Evolutionary conservation across 2,329 filamentous ascomycete species (phyloP).

Genomic region (Tolypocladium album): DNA sequence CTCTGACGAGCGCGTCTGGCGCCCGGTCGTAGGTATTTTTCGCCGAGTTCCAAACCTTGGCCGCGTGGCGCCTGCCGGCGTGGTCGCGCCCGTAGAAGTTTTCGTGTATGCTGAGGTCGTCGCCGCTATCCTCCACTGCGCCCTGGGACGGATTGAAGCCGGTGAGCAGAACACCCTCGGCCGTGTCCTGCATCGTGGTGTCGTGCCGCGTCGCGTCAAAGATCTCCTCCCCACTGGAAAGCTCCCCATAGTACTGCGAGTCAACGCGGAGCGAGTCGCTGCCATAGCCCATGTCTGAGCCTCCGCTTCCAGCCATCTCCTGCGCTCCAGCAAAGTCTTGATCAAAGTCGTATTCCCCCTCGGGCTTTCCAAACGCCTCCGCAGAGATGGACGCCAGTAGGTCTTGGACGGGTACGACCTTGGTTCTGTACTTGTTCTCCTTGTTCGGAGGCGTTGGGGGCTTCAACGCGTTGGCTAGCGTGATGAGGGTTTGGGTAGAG

Average conservation of each 20-base stretch:
- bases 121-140: conserved; percentile 32
- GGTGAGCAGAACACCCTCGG: conserved; percentile 24
- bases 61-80: conserved; percentile 47
- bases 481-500: conserved; percentile 85
- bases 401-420: conserved; percentile 76
- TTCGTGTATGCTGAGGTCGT: conserved; percentile 62
- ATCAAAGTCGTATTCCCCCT: conserved; percentile 52
- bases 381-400: conserved; percentile 84
- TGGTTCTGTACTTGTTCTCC: conserved; percentile 75
- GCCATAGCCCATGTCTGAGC: conserved; percentile 17
- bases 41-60: conserved; percentile 70
- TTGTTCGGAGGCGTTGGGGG: conserved; percentile 77
- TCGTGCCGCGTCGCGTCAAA: conserved; percentile 33
- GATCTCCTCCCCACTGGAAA: conserved; percentile 31
- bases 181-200: conserved; percentile 22
- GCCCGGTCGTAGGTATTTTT: conserved; percentile 63
- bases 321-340: conserved; percentile 49
- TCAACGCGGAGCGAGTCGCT: conserved; percentile 27
- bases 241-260: conserved; percentile 37
- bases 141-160: conserved; percentile 16
- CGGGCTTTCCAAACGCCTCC: conserved; percentile 61
- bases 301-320: conserved; percentile 32
- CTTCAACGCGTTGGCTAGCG: conserved; percentile 65
- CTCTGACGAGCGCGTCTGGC: conserved; percentile 48
- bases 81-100: conserved; percentile 62